A percentile compares a stretch with the other conserved stretches of the same genome.
Evolutionary conservation across 2,329 filamentous ascomycete species (phyloP).

Genomic region (Biscogniauxia sp.): DNA sequence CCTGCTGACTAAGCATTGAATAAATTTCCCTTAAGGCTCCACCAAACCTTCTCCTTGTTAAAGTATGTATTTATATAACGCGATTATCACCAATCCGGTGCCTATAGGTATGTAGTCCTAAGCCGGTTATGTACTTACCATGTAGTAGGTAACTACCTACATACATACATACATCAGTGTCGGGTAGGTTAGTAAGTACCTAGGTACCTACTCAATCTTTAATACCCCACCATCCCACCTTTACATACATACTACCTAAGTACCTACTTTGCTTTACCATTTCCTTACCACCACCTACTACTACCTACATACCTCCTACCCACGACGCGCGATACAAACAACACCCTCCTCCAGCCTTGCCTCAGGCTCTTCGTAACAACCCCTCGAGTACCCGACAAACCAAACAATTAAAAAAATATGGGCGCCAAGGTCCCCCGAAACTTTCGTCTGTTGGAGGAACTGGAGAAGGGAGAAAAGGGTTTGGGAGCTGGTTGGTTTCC

Average conservation of each 20-base stretch:
- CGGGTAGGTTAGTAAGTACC: too few species aligned
- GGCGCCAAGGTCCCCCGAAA: slow-evolving; percentile 83
- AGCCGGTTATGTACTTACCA: too few species aligned
- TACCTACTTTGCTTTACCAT: too few species aligned
- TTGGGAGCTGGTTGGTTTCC: slow-evolving; percentile 71
- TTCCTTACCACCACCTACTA: too few species aligned
- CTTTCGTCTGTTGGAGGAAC: slow-evolving; percentile 93
- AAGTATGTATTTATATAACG: too few species aligned
- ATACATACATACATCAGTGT: too few species aligned
- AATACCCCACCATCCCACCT: slow-evolving; percentile 29
- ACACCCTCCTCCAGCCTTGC: background rate
- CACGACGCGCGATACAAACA: background rate
- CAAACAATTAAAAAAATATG: slow-evolving; percentile 13
- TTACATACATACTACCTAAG: background rate
- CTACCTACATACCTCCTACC: background rate
- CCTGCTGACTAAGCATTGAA: slow-evolving; percentile 17
- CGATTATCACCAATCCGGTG: background rate
- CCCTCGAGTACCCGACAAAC: too few species aligned
- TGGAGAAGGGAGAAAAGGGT: slow-evolving; percentile 98
- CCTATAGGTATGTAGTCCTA: too few species aligned
- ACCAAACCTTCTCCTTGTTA: too few species aligned
- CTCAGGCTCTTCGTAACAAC: too few species aligned
- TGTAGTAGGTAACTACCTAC: too few species aligned
- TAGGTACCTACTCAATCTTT: slow-evolving; percentile 6
- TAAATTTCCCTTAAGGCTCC: too few species aligned